Conservation (phyloP, 225 moss, liverwort and hornwort species). For the Physcomitrellopsis africana region DNA sequence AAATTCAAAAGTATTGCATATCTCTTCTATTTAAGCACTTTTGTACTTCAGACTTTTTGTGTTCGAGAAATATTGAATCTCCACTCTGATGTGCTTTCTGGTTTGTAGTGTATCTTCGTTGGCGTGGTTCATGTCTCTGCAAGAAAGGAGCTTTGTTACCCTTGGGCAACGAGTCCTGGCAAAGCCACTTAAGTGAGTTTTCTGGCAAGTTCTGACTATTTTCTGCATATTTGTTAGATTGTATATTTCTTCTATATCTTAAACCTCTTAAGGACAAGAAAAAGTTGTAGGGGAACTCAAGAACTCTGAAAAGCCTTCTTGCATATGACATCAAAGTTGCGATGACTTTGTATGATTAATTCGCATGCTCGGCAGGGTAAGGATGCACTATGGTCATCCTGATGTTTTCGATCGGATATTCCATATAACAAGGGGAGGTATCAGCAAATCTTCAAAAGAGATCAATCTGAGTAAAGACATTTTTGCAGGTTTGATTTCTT, state of each 20-base stretch:
- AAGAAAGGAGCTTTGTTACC: conserved; percentile 74
- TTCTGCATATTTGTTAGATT: neutral
- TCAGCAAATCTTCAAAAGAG: conserved; percentile 63
- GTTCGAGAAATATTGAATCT: neutral
- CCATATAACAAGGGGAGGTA: conserved; percentile 65
- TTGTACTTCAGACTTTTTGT: neutral
- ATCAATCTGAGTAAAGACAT: conserved; percentile 64
- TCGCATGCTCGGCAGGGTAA: conserved; percentile 45
- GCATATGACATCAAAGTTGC: neutral
- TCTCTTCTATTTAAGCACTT: neutral
- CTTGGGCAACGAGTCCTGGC: conserved; percentile 75
- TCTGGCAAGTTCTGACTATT: conserved; percentile 20
- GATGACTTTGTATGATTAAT: neutral
- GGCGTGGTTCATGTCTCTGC: conserved; percentile 80
- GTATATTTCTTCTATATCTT: neutral
- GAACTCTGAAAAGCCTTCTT: neutral
- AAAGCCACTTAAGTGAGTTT: conserved; percentile 59
- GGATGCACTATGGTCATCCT: conserved; percentile 77
- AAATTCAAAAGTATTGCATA: conserved; percentile 4
- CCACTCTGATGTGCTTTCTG: conserved; percentile 26
- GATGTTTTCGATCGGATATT: conserved; percentile 63
- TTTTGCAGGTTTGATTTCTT: conserved; percentile 54
- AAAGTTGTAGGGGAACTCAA: neutral
- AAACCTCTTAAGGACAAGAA: neutral
- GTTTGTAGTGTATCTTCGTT: conserved; percentile 73